Evolutionary conservation across 192 early-diverging fungal genomes (phyloP), one percentile per base, ranked within the genome.

Genomic region (Rhizophagus clarus): DNA sequence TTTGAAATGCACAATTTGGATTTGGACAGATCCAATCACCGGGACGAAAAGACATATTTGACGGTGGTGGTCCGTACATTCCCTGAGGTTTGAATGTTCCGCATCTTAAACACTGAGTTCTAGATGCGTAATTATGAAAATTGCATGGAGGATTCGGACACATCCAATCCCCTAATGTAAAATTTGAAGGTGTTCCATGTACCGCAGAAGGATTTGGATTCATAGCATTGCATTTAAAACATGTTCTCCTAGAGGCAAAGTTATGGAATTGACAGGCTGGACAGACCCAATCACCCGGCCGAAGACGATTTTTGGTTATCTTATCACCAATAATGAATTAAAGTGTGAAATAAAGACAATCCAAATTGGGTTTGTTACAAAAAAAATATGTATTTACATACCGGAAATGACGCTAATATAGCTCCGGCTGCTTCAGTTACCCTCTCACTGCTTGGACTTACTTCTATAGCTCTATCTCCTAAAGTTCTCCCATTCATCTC

Each of bases 1-100:
- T 95, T 69, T 93, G 93, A 83, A 93, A 95, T 17, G 78, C 76
- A 82, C 94, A 95, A 47, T 61, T 47, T 12, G 85, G 83, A 71
- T 90, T 90, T 10, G 90, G 86, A 80, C 94, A 95, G 62, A 91
- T 91, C 93, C 93, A 95, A 82, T 94, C 93, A 14, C 94, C 94
- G 14, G 88, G 88, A 32, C 89, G 82, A 79, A 91, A 89, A 10
- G 85, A 74, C 45, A 85, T 83, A n/a, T 77, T 81, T 20, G 80
- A 74, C 28, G 80, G 76, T 7, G 77, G 40, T 9, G 84, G 80
- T 1, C 81, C 83, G 24, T 81, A 82, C 15, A 81, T 81, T 12
- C 74, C 78, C 7, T 82, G 66, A 29, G 89, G 86, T 72, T 86
- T 83, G 28, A 77, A 78, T 5, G 85, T 74, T 2, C 83, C 80